These are phyloP conservation scores for Boletus sensibilis DNA, from an alignment of 768 basidiomycete species.

Conservation along the genomic window DNA sequence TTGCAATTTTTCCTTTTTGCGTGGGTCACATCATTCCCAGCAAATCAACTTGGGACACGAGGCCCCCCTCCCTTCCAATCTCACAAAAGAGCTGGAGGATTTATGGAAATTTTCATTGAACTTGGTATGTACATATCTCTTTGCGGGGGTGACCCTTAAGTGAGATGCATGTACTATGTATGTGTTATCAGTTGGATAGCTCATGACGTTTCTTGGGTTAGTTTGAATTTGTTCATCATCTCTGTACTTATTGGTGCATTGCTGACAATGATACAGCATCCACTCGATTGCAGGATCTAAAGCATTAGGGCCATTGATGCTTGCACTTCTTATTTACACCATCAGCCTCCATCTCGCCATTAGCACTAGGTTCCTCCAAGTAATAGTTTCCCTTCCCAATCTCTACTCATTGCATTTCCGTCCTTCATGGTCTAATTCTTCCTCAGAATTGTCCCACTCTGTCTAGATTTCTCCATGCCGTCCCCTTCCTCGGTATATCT, in stretches of 20 bases:
- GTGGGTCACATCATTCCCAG: too few species aligned
- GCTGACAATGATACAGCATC: not conserved
- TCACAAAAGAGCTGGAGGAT: too few species aligned
- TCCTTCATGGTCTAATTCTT: too few species aligned
- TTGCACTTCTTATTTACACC: too few species aligned
- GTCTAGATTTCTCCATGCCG: conserved; percentile 5
- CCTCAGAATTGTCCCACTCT: not conserved
- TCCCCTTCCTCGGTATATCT: conserved; percentile 15
- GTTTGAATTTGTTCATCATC: not conserved
- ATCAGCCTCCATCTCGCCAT: too few species aligned
- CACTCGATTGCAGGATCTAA: conserved; percentile 1
- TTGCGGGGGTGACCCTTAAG: not conserved
- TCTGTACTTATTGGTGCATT: not conserved
- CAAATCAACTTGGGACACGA: too few species aligned
- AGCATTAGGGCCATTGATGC: too few species aligned
- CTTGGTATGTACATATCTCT: too few species aligned
- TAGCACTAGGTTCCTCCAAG: conserved; percentile 2
- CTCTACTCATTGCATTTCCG: not conserved
- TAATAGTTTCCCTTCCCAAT: not conserved
- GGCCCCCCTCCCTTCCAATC: too few species aligned
- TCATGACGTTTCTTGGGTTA: not conserved
- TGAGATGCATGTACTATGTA: not conserved
- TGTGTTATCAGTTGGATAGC: not conserved
- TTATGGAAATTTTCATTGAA: too few species aligned
- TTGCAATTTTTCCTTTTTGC: too few species aligned